Conservation (phyloP, 495 filamentous ascomycete species). For the Xeromyces bisporus region DNA sequence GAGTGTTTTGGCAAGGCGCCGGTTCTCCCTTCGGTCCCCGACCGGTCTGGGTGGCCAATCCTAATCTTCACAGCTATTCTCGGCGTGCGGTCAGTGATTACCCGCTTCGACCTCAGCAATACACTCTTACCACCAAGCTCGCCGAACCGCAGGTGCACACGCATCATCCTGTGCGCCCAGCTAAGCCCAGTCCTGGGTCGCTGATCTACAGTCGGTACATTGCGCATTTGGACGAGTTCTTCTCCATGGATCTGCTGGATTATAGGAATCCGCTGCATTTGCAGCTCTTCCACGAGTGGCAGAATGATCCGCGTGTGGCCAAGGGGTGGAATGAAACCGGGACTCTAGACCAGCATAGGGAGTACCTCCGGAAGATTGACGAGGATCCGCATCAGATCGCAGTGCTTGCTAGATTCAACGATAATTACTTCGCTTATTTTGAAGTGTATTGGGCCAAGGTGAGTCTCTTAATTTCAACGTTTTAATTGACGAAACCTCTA, state of each 20-base stretch:
- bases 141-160: conserved; percentile 26
- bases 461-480: conserved; percentile 7
- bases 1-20: conserved; percentile 52
- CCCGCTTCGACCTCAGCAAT: conserved; percentile 36
- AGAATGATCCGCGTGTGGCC: conserved; percentile 54
- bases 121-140: conserved; percentile 37
- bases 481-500: conserved; percentile 3
- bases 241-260: conserved; percentile 47
- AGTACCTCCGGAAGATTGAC: conserved; percentile 41
- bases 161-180: conserved; percentile 41
- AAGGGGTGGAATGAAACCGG: conserved; percentile 54
- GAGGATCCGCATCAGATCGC: conserved; percentile 46
- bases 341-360: conserved; percentile 42
- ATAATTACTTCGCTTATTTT: conserved; percentile 46
- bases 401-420: conserved; percentile 44
- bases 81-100: conserved; percentile 20
- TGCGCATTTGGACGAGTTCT: conserved; percentile 46
- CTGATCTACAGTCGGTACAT: conserved; percentile 53
- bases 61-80: conserved; percentile 21
- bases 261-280: conserved; percentile 36
- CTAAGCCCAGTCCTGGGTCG: conserved; percentile 43
- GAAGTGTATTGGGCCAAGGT: conserved; percentile 61
- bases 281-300: conserved; percentile 46
- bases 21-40: conserved; percentile 46
- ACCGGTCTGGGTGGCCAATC: conserved; percentile 36